Conservation (phyloP, 352 stramenopile genomes). For the Hyaloperonospora arabidopsidis region DNA sequence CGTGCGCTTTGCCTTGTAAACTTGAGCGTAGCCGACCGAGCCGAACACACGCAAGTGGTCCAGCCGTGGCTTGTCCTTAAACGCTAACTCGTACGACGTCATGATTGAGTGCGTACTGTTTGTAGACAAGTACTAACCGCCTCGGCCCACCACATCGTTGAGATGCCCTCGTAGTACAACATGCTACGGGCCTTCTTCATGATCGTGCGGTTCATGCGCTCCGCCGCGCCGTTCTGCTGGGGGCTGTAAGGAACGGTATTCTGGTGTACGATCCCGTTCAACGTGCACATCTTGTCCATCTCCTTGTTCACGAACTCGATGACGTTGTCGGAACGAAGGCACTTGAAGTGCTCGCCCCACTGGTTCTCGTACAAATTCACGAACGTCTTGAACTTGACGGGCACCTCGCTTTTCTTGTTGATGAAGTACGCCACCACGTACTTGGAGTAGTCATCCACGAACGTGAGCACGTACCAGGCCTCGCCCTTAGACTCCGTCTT, state of each 20-base stretch:
- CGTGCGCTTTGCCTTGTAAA: slow-evolving; percentile 5
- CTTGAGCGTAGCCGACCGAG: slow-evolving; percentile 23
- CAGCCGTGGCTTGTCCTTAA: slow-evolving; percentile 13
- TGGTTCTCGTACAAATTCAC: slow-evolving; percentile 12
- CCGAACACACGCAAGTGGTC: slow-evolving; percentile 24
- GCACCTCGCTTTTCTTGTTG: not conserved
- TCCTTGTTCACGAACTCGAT: slow-evolving; percentile 25
- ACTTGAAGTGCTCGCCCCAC: slow-evolving; percentile 11
- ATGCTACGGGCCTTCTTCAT: slow-evolving; percentile 17
- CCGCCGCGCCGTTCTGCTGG: slow-evolving; percentile 17
- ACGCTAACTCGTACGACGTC: slow-evolving; percentile 19
- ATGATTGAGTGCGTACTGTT: slow-evolving; percentile 1
- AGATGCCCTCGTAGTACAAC: slow-evolving; percentile 21
- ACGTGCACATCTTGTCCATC: not conserved
- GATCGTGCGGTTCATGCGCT: slow-evolving; percentile 19
- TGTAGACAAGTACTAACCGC: slow-evolving; percentile 17
- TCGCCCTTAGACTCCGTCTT: not conserved
- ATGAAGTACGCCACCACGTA: slow-evolving; percentile 3
- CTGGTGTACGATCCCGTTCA: slow-evolving; percentile 18
- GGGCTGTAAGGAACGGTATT: slow-evolving; percentile 9
- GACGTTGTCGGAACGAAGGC: slow-evolving; percentile 25
- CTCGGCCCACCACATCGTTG: slow-evolving; percentile 24
- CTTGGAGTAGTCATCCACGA: not conserved
- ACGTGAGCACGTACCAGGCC: not conserved
- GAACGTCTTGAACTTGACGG: not conserved